Base-by-base conservation (phyloP, 1,284 basidiomycete genomes). In the Exobasidium rhododendri region DNA sequence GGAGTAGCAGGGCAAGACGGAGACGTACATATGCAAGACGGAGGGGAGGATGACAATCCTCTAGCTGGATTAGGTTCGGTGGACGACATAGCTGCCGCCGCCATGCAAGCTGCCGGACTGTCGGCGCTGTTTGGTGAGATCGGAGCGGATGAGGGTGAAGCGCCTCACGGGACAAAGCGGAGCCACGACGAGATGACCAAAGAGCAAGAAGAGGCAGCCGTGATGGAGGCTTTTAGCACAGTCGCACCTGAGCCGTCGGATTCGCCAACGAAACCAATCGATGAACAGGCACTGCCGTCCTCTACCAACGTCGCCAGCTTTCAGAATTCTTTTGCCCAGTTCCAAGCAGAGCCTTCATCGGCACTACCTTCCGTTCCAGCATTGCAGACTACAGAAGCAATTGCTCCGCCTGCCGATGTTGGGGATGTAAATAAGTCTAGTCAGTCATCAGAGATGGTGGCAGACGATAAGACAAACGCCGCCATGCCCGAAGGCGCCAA, bases 221-320 rank as follows among this genome's bases (percentile, higher is more conserved):
- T 50, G 47, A 24, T 50, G 47, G 47, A 50, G 47, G 10, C 7
- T 10, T 50, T 50, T 20, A 50, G 47, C 47, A 50, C 22, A 24
- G 47, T 50, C 10, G 10, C 47, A 26, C 24, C 47, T 20, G 20
- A 10, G 20, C 7, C 47, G 20, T 50, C 47, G 20, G 29, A 24
- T 14, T 50, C 47, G 47, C 22, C 43, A 14, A 26, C 20, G 47
- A 26, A 10, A 31, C 10, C 22, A 14, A 20, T 14, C 7, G 47
- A 50, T 10, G 24, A 24, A 20, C 47, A 26, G 20, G 7, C 22
- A 7, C 47, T 50, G 7, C 47, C 47, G 20, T 7, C 47, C 20
- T n/a, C n/a, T n/a, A n/a, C n/a, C n/a, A n/a, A n/a, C n/a, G 47
- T 50, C 20, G 47, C 35, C 10, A 40, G 47, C 47, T 24, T 50